Conservation (phyloP, 805 yeast genomes). For the Suhomyces kilbournensis region DNA sequence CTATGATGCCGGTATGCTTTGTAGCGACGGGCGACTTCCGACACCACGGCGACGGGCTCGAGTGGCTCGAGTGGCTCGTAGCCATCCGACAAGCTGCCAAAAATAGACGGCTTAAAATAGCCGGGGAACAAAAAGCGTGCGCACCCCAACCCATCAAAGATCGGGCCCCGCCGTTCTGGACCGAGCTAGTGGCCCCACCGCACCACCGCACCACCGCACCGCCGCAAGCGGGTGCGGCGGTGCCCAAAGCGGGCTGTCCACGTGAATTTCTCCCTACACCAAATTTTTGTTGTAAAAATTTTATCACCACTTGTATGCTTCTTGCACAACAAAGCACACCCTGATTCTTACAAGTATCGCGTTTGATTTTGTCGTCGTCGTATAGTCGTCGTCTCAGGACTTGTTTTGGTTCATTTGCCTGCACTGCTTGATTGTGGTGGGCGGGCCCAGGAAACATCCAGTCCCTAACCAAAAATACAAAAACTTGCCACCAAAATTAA, state of each 20-base stretch:
- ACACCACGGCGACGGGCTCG: too few relatives aligned
- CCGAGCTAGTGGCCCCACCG: too few relatives aligned
- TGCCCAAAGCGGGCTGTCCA: too few relatives aligned
- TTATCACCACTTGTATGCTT: not conserved
- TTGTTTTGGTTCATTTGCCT: slow-evolving; percentile 6
- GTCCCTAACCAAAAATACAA: too few relatives aligned
- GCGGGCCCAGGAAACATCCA: not conserved
- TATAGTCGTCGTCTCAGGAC: slow-evolving; percentile 6
- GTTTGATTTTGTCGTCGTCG: slow-evolving; percentile 2
- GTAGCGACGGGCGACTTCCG: too few relatives aligned
- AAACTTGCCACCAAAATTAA: too few relatives aligned
- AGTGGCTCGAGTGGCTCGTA: not conserved
- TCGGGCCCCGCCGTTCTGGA: too few relatives aligned
- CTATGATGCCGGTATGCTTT: too few relatives aligned
- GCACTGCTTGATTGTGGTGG: slow-evolving; percentile 4
- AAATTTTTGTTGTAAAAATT: not conserved
- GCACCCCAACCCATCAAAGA: too few relatives aligned
- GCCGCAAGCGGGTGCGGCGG: too few relatives aligned
- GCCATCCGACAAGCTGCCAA: not conserved
- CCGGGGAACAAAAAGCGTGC: too few relatives aligned
- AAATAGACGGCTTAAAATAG: not conserved
- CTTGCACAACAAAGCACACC: not conserved
- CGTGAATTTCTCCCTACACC: not conserved
- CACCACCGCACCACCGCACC: too few relatives aligned
- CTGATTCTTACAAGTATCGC: slow-evolving; percentile 1